Conservation (phyloP, 805 yeast genomes). For the Millerozyma miso region DNA sequence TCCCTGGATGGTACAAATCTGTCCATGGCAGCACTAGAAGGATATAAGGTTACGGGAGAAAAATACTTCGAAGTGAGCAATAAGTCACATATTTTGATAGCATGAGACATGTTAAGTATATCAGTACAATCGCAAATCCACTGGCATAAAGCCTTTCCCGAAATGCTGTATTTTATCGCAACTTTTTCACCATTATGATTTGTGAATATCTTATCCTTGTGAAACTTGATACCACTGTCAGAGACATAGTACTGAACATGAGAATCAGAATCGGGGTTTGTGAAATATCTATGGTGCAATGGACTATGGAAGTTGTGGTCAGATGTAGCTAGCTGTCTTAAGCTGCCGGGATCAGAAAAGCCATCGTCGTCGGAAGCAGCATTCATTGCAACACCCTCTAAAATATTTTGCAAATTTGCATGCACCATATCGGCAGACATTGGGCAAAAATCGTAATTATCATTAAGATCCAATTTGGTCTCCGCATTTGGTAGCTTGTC, state of each 20-base stretch:
- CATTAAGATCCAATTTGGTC: constrained; percentile 19
- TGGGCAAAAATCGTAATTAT: constrained; percentile 5
- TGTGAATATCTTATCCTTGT: constrained; percentile 37
- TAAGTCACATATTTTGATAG: constrained; percentile 47
- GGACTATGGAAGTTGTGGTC: constrained; percentile 43
- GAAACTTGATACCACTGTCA: constrained; percentile 58
- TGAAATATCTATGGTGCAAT: constrained; percentile 69
- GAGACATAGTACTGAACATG: constrained; percentile 77
- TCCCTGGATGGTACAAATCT: constrained; percentile 31
- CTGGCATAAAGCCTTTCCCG: constrained; percentile 77
- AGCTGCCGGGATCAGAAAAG: not conserved
- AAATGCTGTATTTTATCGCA: constrained; percentile 45
- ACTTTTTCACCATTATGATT: constrained; percentile 11
- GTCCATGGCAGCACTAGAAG: constrained; percentile 25
- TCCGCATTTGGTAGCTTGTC: constrained; percentile 42
- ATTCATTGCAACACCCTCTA: not conserved
- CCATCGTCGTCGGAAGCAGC: not conserved
- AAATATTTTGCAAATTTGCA: not conserved
- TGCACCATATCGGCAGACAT: not conserved
- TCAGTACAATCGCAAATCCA: constrained; percentile 93
- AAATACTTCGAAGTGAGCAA: constrained; percentile 47
- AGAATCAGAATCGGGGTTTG: constrained; percentile 85
- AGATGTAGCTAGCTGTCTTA: not conserved
- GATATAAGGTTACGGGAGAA: constrained; percentile 35
- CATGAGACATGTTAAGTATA: constrained; percentile 48